Evolutionary conservation across 176 grass and related monocot species (phyloP).

Genomic region (Oryza nivara): DNA sequence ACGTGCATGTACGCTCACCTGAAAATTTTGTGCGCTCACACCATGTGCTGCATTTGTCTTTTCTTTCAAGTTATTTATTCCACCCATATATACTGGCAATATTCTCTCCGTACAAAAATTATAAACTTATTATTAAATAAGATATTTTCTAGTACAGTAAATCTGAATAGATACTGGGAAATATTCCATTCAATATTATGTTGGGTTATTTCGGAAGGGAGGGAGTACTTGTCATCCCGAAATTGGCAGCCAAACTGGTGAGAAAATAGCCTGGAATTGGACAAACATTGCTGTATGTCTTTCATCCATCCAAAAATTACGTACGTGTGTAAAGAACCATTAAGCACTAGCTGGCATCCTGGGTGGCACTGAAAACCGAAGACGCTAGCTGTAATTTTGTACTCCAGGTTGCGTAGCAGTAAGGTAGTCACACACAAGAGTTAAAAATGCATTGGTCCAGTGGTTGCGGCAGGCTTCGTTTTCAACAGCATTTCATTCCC

Average conservation of each 20-base stretch:
- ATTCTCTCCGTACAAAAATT: too few relatives aligned
- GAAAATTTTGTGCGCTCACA: too few relatives aligned
- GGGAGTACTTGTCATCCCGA: not conserved
- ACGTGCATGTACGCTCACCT: too few relatives aligned
- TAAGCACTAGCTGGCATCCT: not conserved
- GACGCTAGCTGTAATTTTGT: not conserved
- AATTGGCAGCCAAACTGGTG: not conserved
- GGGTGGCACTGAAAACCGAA: conserved; percentile 4
- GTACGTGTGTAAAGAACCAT: not conserved
- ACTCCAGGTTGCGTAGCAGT: not conserved
- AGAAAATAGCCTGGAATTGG: not conserved
- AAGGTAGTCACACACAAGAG: not conserved
- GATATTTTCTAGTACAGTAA: too few relatives aligned
- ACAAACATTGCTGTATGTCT: not conserved
- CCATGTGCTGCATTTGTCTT: too few relatives aligned
- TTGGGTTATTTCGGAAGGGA: too few relatives aligned
- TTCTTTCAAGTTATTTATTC: too few relatives aligned
- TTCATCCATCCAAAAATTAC: not conserved
- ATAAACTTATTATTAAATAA: too few relatives aligned
- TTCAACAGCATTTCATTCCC: conserved; percentile 32
- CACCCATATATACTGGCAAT: too few relatives aligned
- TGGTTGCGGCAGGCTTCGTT: conserved; percentile 3
- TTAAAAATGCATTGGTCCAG: not conserved
- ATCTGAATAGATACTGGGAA: too few relatives aligned
- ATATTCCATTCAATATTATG: too few relatives aligned